A percentile compares a stretch with the other conserved stretches of the same genome.
These are phyloP conservation scores for Psilocybe mexicana DNA, from an alignment of 1,284 basidiomycete species.

Conservation along the genomic window DNA sequence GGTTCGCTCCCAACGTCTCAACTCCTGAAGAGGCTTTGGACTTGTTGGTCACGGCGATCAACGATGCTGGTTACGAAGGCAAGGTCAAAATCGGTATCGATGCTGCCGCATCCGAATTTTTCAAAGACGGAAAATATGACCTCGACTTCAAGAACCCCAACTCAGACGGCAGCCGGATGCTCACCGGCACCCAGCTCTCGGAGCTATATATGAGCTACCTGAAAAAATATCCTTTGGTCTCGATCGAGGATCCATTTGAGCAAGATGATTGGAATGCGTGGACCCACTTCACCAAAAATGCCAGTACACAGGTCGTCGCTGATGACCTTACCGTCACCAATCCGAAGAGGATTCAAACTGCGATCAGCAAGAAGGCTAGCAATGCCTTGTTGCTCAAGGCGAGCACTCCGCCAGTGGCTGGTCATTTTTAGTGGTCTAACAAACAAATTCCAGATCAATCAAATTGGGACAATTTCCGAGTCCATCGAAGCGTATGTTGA, in stretches of 20 bases:
- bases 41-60: conserved; percentile 92
- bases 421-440: background rate
- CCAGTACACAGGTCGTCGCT: conserved; percentile 89
- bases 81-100: conserved; percentile 99
- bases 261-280: conserved; percentile 99
- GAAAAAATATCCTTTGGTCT: conserved; percentile 94
- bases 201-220: conserved; percentile 86
- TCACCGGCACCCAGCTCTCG: conserved; percentile 89
- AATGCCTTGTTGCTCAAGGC: conserved; percentile 97
- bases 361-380: conserved; percentile 99
- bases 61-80: conserved; percentile 96
- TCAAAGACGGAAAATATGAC: conserved; percentile 99
- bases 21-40: conserved; percentile 98
- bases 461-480: conserved; percentile 98
- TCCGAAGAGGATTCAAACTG: conserved; percentile 95
- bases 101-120: conserved; percentile 99
- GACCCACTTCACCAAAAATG: conserved; percentile 82
- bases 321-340: conserved; percentile 99
- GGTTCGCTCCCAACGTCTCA: conserved; percentile 96
- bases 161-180: conserved; percentile 92
- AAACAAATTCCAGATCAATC: conserved; percentile 67
- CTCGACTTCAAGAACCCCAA: conserved; percentile 99
- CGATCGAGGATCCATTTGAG: conserved; percentile 99
- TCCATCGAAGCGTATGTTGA: conserved; percentile 86
- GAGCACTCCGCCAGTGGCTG: background rate